Evolutionary conservation across 176 grass and related monocot genomes (phyloP).

Genomic region (Themeda triandra): DNA sequence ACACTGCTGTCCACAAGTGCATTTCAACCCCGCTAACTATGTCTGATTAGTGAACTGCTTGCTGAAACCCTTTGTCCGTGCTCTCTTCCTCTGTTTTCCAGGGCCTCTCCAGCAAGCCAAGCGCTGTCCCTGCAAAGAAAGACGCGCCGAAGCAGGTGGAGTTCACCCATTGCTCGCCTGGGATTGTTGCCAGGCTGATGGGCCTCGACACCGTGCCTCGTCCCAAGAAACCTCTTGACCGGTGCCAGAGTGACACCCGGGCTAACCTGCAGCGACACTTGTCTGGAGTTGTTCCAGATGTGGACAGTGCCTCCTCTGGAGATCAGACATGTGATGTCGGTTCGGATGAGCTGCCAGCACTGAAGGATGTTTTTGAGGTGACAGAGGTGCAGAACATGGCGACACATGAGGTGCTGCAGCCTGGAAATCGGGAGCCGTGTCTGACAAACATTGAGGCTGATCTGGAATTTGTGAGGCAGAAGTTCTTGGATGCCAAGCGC

Average conservation of each 20-base stretch:
- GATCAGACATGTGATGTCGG: slow-evolving; percentile 8
- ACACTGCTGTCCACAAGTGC: neutral
- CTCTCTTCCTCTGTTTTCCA: neutral
- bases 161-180: slow-evolving; percentile 44
- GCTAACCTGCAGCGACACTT: neutral
- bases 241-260: slow-evolving; percentile 37
- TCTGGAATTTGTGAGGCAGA: slow-evolving; percentile 50
- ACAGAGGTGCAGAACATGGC: slow-evolving; percentile 37
- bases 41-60: neutral
- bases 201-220: slow-evolving; percentile 61
- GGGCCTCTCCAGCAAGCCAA: slow-evolving; percentile 6
- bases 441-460: slow-evolving; percentile 17
- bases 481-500: slow-evolving; percentile 59
- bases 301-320: neutral
- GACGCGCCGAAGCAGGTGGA: slow-evolving; percentile 35
- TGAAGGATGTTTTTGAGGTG: slow-evolving; percentile 79
- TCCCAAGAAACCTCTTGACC: slow-evolving; percentile 23
- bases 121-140: slow-evolving; percentile 19
- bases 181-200: slow-evolving; percentile 64
- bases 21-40: neutral
- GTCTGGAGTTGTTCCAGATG: neutral
- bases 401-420: neutral
- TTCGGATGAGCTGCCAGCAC: slow-evolving; percentile 29
- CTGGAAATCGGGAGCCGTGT: neutral
- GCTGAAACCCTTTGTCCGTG: neutral